phyloP scores from a whole-genome alignment of 225 moss, liverwort and hornwort species.

The Physcomitrium patens region DNA sequence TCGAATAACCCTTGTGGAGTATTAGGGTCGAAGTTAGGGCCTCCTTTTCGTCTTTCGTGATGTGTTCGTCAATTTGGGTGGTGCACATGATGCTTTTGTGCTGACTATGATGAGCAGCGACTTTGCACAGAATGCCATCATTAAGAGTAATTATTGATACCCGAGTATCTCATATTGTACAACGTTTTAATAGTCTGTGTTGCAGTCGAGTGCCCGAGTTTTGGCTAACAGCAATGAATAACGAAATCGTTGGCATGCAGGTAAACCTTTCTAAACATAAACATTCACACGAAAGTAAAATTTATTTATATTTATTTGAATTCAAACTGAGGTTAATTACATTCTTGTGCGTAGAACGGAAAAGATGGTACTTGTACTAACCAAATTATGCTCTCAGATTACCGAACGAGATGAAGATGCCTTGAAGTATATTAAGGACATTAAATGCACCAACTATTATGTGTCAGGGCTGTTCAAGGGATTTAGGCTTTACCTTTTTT shows the following conservation, averaged over 20 bases:
- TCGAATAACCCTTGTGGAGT: neutral
- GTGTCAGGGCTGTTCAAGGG: constrained; percentile 67
- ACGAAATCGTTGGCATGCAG: constrained; percentile 78
- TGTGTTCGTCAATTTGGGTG: neutral
- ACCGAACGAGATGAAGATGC: constrained; percentile 79
- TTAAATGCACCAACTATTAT: constrained; percentile 73
- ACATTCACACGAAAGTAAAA: neutral
- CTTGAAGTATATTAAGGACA: constrained; percentile 67
- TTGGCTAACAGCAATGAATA: constrained; percentile 87
- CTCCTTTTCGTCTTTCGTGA: neutral
- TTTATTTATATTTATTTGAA: neutral
- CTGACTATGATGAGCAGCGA: neutral
- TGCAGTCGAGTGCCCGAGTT: constrained; percentile 80
- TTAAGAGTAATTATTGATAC: neutral
- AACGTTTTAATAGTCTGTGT: neutral
- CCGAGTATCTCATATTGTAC: neutral
- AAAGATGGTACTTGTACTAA: neutral
- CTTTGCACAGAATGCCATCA: neutral
- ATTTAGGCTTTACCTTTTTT: constrained; percentile 75
- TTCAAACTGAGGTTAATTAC: neutral
- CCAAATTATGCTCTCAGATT: constrained; percentile 47
- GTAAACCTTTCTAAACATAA: constrained; percentile 16
- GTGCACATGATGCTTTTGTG: neutral
- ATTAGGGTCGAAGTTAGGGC: neutral
- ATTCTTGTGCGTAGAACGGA: neutral